Percentiles rank a stretch among this genome's conserved stretches.
phyloP scores from a whole-genome alignment of 2,329 filamentous ascomycete species.

The Phialophora chinensis region DNA sequence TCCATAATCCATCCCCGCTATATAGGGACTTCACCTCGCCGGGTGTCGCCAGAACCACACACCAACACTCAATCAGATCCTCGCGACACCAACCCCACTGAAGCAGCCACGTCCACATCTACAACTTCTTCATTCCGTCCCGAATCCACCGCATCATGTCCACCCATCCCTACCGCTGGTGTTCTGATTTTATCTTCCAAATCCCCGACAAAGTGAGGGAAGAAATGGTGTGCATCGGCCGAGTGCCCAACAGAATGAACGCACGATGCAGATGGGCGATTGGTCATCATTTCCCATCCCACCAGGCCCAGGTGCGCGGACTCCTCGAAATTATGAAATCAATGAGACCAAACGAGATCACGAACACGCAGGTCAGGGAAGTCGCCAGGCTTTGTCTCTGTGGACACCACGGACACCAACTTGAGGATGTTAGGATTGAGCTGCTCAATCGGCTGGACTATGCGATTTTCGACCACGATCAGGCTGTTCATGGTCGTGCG shows the following conservation, averaged over 20 bases:
- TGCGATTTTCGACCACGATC: neutral
- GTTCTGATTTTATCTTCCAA: neutral
- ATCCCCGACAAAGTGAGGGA: neutral
- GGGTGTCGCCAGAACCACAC: neutral
- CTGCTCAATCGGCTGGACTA: neutral
- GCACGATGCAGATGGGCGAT: neutral
- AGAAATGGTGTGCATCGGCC: neutral
- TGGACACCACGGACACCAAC: neutral
- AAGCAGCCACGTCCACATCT: neutral
- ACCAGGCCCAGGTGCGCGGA: neutral
- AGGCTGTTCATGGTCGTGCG: neutral
- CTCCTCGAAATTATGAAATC: neutral
- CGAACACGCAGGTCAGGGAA: neutral
- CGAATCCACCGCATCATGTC: neutral
- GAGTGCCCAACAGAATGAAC: neutral
- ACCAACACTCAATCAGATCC: neutral
- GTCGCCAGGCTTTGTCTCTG: constrained; percentile 7
- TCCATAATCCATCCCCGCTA: neutral
- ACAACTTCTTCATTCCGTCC: neutral
- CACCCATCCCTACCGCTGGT: neutral
- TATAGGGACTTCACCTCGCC: neutral
- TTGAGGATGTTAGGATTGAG: neutral
- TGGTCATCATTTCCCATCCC: neutral
- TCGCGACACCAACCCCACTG: neutral
- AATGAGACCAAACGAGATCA: neutral